These are phyloP conservation scores for Apiospora koreana DNA, from an alignment of 2,329 filamentous ascomycete species.

Conservation along the genomic window DNA sequence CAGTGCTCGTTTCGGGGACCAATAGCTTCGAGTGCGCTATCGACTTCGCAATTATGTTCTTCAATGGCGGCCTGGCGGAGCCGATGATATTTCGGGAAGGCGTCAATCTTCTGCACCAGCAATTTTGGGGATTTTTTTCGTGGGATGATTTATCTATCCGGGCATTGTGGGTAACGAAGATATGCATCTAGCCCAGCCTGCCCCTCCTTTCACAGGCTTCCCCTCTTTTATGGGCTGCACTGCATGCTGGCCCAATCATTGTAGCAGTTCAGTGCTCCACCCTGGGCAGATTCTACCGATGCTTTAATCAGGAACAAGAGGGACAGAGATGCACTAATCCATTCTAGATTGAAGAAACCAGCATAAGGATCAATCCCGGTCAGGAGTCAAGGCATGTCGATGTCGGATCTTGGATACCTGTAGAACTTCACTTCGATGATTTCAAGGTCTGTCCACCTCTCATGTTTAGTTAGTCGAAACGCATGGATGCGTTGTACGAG, in stretches of 20 bases:
- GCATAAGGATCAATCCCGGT: background rate
- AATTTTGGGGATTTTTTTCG: constrained; percentile 9
- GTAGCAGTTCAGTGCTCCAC: background rate
- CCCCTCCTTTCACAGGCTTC: background rate
- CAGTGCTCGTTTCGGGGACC: constrained; percentile 2
- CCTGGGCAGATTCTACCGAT: background rate
- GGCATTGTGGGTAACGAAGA: background rate
- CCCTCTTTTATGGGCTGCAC: background rate
- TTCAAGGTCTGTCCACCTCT: background rate
- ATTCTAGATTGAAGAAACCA: background rate
- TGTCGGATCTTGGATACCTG: background rate
- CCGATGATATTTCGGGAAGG: constrained; percentile 5
- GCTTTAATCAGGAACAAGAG: constrained; percentile 8
- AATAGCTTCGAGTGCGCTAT: constrained; percentile 7
- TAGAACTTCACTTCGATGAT: background rate
- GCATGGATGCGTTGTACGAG: background rate
- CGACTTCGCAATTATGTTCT: constrained; percentile 10
- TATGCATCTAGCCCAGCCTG: background rate
- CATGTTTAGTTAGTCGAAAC: background rate
- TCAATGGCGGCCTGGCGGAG: constrained; percentile 9
- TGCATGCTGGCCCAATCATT: background rate
- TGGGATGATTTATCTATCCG: constrained; percentile 10
- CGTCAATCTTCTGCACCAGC: constrained; percentile 8
- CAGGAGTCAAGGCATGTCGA: background rate
- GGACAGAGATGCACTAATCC: background rate